Base-by-base conservation (phyloP, 2,329 filamentous ascomycete genomes). In the Domatiomyces catenatus region DNA sequence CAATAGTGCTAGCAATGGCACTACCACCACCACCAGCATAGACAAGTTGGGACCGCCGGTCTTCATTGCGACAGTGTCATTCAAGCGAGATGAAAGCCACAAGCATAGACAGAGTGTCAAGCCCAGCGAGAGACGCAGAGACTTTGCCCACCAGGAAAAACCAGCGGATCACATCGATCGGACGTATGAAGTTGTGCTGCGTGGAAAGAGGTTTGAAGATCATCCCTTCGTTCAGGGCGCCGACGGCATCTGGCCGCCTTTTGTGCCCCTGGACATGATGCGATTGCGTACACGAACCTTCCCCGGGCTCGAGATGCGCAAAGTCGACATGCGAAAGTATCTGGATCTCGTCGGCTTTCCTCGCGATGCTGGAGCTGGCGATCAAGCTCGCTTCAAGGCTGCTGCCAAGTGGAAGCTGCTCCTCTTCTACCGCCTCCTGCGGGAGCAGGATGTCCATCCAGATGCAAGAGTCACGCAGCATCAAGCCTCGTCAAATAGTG, bases 241-340 rank as follows among this genome's bases (percentile, higher is more conserved):
- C 6, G 67, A 70, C 49, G 61, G 60, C 7, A 61, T 65, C 28
- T 67, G 62, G 63, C 68, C 63, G 63, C 62, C 62, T 28, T 51
- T 61, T 1, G 46, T 56, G 28, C 56, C 56, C 22, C 54, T 64
- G 5, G 52, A 62, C 8, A 42, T 55, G 20, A 64, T 63, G 12
- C 52, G 58, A 22, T 53, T 62, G 6, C 20, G 52, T 3, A 64
- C 67, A 45, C 50, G 56, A 8, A 58, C 62, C 17, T 69, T 68
- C 39, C 65, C 67, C 1, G 67, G 67, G 3, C 57, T 78, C 5
- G 69, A 75, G 43, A 65, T 71, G 17, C 66, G 69, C 15, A 78
- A 76, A 58, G 71, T 71, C 18, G 70, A 77, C 55, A 78, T 78
- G 75, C 52, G 56, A 1, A 57, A 60, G 2, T 75, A 71, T 58